Evolutionary conservation across 2,329 filamentous ascomycete species (phyloP), one percentile per base, ranked within the genome.

Genomic region (Fonsecaea multimorphosa): DNA sequence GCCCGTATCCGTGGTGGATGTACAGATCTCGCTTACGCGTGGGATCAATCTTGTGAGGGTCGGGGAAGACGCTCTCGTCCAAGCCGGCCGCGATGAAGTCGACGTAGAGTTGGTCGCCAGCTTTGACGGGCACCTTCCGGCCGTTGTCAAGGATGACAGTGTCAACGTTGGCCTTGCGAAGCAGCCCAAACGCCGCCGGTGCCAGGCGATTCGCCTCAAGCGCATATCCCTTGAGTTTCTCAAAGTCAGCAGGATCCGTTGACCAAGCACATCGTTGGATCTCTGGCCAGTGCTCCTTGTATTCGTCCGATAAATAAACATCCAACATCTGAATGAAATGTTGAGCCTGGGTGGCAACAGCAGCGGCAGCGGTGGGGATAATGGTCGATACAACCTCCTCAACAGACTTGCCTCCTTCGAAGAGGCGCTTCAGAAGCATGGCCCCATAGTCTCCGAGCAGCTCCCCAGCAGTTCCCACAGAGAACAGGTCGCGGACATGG

Each of bases 311-410:
- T 53, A 87, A 78, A 73, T 85, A 87, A 72, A 82, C 85, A 71
- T 87, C 86, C 56, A 88, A 73, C 29, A 80, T 84, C 68, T 87
- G 85, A 0, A 78, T 82, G 70, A 87, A 86, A 24, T 87, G 80
- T 65, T 86, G 84, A 7, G 82, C 84, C 71, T 87, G 85, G 63
- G 85, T 86, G 2, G 82, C 78, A 2, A 86, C 83, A 76, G 84
- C 83, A 40, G 83, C 83, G 29, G 83, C 84, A 0, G 84, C 84
- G 0, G 85, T 86, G 34, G 84, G 84, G 49, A 88, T 78, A 61
- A 87, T 82, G 46, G 82, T 82, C 81, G 83, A 86, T 32, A 86
- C 84, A 29, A 87, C 78, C 22, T 84, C 79, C 29, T 83, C 76
- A 5, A 81, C 74, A 1, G 80, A 77, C 63, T 81, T 77, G 7